Conservation (phyloP, 306 rosid species). For the Pterocarpus santalinus region DNA sequence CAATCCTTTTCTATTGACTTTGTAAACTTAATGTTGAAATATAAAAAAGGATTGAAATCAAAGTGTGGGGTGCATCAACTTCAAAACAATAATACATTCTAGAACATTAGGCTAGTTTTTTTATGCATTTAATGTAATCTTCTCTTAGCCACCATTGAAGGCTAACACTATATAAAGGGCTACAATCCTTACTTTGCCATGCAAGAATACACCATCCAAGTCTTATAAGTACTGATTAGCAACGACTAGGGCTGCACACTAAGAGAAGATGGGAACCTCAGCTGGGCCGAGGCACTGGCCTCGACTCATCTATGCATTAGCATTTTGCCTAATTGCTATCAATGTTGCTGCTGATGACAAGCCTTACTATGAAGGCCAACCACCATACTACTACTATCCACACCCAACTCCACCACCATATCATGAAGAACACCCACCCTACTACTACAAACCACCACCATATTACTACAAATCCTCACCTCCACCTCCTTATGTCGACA, state of each 20-base stretch:
- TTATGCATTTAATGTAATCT: neutral
- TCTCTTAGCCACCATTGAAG: neutral
- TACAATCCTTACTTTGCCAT: neutral
- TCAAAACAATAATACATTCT: neutral
- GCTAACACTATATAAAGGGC: neutral
- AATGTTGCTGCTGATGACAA: conserved; percentile 49
- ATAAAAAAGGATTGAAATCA: too few relatives aligned
- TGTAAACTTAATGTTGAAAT: too few relatives aligned
- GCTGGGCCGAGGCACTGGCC: conserved; percentile 58
- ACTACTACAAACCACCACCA: conserved; percentile 4
- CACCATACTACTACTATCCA: neutral
- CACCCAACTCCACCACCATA: too few relatives aligned
- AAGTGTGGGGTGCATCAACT: too few relatives aligned
- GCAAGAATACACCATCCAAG: neutral
- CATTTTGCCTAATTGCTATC: conserved; percentile 55
- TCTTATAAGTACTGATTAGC: neutral
- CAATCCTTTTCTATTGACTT: too few relatives aligned
- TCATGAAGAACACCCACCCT: too few relatives aligned
- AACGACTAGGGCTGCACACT: neutral
- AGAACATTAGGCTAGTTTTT: conserved; percentile 3
- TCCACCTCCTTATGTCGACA: too few relatives aligned
- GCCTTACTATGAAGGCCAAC: conserved; percentile 14
- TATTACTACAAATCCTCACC: neutral
- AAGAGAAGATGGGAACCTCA: conserved; percentile 51
- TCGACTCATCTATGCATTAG: conserved; percentile 53